Evolutionary conservation across 2,329 filamentous ascomycete genomes (phyloP).

Genomic region (Fusarium sp.): DNA sequence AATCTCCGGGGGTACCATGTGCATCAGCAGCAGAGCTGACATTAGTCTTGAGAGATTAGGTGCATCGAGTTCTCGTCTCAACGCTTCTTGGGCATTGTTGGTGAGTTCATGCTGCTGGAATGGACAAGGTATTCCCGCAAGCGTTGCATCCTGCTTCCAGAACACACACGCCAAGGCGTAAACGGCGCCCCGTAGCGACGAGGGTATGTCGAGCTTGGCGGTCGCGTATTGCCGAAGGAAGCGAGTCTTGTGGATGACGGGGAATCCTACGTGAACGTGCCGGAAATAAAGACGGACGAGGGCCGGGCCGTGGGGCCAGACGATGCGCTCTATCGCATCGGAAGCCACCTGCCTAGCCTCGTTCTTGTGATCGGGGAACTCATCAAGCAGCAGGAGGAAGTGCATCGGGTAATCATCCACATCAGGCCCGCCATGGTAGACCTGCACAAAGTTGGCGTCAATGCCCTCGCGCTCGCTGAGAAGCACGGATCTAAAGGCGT

Average conservation of each 20-base stretch:
- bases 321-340: slow-evolving; percentile 54
- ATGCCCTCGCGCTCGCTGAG: slow-evolving; percentile 56
- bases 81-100: slow-evolving; percentile 53
- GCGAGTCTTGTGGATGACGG: slow-evolving; percentile 55
- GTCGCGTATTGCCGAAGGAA: slow-evolving; percentile 53
- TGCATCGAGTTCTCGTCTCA: slow-evolving; percentile 58
- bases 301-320: slow-evolving; percentile 52
- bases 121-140: slow-evolving; percentile 44
- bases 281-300: slow-evolving; percentile 58
- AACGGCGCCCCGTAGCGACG: slow-evolving; percentile 56
- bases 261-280: slow-evolving; percentile 56
- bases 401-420: slow-evolving; percentile 54
- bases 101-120: slow-evolving; percentile 54
- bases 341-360: slow-evolving; percentile 51
- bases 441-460: slow-evolving; percentile 56
- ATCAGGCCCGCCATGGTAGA: slow-evolving; percentile 49
- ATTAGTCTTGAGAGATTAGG: slow-evolving; percentile 59
- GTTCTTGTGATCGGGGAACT: slow-evolving; percentile 56
- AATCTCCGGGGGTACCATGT: slow-evolving; percentile 56
- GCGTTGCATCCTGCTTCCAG: slow-evolving; percentile 50
- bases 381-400: slow-evolving; percentile 56
- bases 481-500: slow-evolving; percentile 58
- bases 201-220: slow-evolving; percentile 53
- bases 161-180: slow-evolving; percentile 57
- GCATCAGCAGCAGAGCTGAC: slow-evolving; percentile 56